These are phyloP conservation scores for Kodamaea leandrae DNA, from an alignment of 805 yeast genomes.

Conservation along the genomic window DNA sequence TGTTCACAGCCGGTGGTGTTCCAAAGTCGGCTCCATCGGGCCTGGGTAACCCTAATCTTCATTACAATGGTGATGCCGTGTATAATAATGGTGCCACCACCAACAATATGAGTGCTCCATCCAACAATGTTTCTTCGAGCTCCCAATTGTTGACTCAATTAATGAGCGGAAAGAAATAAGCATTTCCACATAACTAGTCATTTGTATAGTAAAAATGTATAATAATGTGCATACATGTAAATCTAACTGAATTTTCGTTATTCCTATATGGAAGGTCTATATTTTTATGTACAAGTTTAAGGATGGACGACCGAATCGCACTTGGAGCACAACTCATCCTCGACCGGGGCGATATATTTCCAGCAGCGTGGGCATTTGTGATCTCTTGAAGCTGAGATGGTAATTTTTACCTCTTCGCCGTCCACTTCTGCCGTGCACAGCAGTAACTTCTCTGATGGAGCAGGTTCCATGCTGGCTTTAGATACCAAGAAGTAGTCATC, in stretches of 20 bases:
- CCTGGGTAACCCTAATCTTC: constrained; percentile 7
- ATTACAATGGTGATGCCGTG: constrained; percentile 8
- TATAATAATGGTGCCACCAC: constrained; percentile 12
- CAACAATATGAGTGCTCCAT: constrained; percentile 15
- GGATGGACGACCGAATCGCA: constrained; percentile 50
- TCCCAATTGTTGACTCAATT: constrained; percentile 81
- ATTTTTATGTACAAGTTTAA: constrained; percentile 17
- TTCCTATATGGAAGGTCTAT: too few species aligned
- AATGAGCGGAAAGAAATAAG: constrained; percentile 68
- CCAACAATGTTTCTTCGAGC: constrained; percentile 49
- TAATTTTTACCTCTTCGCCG: constrained; percentile 23
- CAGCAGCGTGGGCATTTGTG: constrained; percentile 93
- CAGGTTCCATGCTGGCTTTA: constrained; percentile 39
- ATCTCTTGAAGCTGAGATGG: constrained; percentile 44
- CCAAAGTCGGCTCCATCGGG: constrained; percentile 11
- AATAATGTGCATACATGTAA: too few species aligned
- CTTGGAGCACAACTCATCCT: constrained; percentile 59
- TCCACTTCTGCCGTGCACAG: constrained; percentile 12
- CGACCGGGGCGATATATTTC: constrained; percentile 61
- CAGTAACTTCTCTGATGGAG: not conserved
- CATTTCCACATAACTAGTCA: constrained; percentile 1
- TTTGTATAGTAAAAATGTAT: not conserved
- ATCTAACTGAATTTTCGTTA: too few species aligned
- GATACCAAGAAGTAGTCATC: constrained; percentile 65
- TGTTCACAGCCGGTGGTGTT: constrained; percentile 36